Conservation (phyloP, 164 flowering plant genomes). For the Aristolochia contorta region DNA sequence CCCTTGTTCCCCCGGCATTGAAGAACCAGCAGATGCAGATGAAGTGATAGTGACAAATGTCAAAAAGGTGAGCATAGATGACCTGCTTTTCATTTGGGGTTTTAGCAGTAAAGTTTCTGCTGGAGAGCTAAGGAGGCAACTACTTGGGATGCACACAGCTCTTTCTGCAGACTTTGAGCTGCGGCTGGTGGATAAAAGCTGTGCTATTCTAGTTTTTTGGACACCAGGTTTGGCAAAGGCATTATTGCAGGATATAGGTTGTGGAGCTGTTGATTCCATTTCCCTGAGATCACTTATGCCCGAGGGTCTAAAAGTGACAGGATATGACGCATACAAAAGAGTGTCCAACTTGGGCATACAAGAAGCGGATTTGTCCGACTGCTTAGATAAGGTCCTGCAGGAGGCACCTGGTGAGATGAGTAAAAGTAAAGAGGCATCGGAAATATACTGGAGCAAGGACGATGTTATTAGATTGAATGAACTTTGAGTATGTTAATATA, state of each 20-base stretch:
- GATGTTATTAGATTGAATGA: conserved; percentile 45
- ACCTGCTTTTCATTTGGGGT: conserved; percentile 78
- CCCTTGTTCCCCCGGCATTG: conserved; percentile 16
- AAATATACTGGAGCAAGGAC: conserved; percentile 34
- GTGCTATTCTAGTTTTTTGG: conserved; percentile 66
- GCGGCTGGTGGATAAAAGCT: conserved; percentile 47
- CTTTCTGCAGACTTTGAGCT: conserved; percentile 61
- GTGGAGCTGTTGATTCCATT: conserved; percentile 19
- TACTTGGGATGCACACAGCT: conserved; percentile 36
- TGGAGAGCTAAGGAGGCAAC: conserved; percentile 31
- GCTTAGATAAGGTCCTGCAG: conserved; percentile 41
- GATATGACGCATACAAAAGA: conserved; percentile 44
- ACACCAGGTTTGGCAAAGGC: conserved; percentile 31
- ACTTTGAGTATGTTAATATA: conserved; percentile 22
- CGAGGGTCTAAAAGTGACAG: conserved; percentile 59
- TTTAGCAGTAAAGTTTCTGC: conserved; percentile 40
- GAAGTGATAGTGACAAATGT: conserved; percentile 24
- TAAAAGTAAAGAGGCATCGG: conserved; percentile 16
- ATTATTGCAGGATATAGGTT: conserved; percentile 37
- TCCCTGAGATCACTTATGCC: conserved; percentile 42
- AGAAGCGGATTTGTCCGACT: conserved; percentile 51
- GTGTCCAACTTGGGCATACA: conserved; percentile 42
- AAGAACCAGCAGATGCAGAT: conserved; percentile 27
- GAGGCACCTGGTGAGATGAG: conserved; percentile 11
- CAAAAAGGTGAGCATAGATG: conserved; percentile 33